These are phyloP conservation scores for Chlamydomonas incerta DNA, from an alignment of 139 green algal species.

Conservation along the genomic window DNA sequence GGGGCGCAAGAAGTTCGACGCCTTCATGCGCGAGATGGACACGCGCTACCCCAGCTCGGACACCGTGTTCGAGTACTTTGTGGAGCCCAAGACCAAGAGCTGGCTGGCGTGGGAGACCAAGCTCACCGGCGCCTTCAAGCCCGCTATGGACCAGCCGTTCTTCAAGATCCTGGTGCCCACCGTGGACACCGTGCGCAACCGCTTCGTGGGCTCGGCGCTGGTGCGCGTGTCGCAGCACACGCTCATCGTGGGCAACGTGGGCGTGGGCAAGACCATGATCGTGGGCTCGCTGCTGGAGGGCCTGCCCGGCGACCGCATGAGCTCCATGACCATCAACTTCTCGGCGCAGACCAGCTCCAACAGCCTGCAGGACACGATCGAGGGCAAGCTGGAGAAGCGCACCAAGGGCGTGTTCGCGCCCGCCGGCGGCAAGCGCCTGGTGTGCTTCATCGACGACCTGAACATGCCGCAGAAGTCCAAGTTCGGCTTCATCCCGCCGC, in stretches of 20 bases:
- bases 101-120: slow-evolving; percentile 83
- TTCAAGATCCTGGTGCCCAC: slow-evolving; percentile 86
- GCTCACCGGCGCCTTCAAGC: slow-evolving; percentile 71
- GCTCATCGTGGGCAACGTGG: slow-evolving; percentile 82
- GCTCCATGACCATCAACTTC: slow-evolving; percentile 83
- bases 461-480: slow-evolving; percentile 83
- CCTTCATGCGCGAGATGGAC: slow-evolving; percentile 70
- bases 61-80: slow-evolving; percentile 88
- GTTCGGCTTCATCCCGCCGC: slow-evolving; percentile 88
- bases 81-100: slow-evolving; percentile 67
- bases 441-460: slow-evolving; percentile 81
- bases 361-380: slow-evolving; percentile 82
- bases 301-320: slow-evolving; percentile 64
- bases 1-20: slow-evolving; percentile 78
- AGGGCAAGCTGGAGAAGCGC: slow-evolving; percentile 90
- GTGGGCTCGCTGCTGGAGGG: slow-evolving; percentile 69
- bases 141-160: slow-evolving; percentile 74
- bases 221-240: slow-evolving; percentile 66
- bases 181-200: slow-evolving; percentile 79
- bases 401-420: slow-evolving; percentile 87
- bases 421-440: slow-evolving; percentile 77
- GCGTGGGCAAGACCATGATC: slow-evolving; percentile 88
- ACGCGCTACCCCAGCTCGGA: slow-evolving; percentile 70
- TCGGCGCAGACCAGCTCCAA: slow-evolving; percentile 76
- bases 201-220: slow-evolving; percentile 64